Conservation (phyloP, 345 rosid genomes). For the Populus simonii region DNA sequence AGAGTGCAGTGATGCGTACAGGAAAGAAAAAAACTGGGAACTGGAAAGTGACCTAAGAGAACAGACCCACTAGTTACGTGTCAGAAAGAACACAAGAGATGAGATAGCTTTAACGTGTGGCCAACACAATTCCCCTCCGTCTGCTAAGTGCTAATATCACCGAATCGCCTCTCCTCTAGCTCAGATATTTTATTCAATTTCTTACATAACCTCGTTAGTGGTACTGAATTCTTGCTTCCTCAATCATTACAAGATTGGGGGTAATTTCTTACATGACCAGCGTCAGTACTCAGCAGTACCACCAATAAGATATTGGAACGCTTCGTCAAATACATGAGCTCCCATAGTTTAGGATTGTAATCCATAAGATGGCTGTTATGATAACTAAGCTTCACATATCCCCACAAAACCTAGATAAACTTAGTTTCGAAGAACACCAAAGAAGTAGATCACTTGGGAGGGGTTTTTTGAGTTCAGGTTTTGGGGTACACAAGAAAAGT, state of each 20-base stretch:
- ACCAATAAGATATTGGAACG: neutral
- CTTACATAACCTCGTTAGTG: neutral
- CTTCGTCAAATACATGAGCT: slow-evolving; percentile 22
- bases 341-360: neutral
- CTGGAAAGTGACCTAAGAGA: neutral
- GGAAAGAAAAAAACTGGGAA: neutral
- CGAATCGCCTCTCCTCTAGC: slow-evolving; percentile 10
- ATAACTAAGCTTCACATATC: slow-evolving; percentile 50
- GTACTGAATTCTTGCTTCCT: neutral
- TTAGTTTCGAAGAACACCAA: slow-evolving; percentile 29
- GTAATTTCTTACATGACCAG: too few species aligned
- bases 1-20: too few species aligned
- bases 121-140: slow-evolving; percentile 55
- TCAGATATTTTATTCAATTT: slow-evolving; percentile 14
- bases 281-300: neutral
- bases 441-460: slow-evolving; percentile 32
- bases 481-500: slow-evolving; percentile 17
- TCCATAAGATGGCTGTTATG: slow-evolving; percentile 41
- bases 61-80: slow-evolving; percentile 51
- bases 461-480: slow-evolving; percentile 29
- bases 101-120: slow-evolving; percentile 88
- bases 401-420: slow-evolving; percentile 41
- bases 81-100: slow-evolving; percentile 35
- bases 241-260: neutral
- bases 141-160: slow-evolving; percentile 12